Evolutionary conservation across 1,284 basidiomycete genomes (phyloP).

Genomic region (Sporisorium scitamineum): DNA sequence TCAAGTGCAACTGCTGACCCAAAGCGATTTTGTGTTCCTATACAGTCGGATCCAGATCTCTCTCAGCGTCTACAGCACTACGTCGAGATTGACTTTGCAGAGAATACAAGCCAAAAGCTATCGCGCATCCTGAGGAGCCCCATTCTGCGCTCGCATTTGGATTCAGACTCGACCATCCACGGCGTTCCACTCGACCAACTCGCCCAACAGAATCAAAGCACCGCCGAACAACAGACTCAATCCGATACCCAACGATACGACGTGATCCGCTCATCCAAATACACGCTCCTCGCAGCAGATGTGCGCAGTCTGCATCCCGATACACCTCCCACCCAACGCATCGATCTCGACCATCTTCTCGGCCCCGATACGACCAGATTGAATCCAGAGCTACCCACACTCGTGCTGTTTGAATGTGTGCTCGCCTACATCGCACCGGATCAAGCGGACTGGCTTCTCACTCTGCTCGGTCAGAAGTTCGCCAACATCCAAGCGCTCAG

Average conservation of each 20-base stretch:
- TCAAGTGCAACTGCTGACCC: not conserved
- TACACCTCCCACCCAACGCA: not conserved
- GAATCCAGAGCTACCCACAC: conserved; percentile 44
- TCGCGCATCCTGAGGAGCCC: conserved; percentile 81
- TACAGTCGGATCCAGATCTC: conserved; percentile 70
- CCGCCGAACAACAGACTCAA: not conserved
- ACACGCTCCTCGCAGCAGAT: conserved; percentile 42
- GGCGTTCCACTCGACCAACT: conserved; percentile 12
- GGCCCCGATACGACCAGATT: conserved; percentile 16
- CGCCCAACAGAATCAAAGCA: not conserved
- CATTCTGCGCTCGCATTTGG: conserved; percentile 71
- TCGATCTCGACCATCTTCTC: conserved; percentile 26
- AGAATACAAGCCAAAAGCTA: conserved; percentile 84
- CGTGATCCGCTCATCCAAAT: conserved; percentile 25
- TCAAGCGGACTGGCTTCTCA: conserved; percentile 48
- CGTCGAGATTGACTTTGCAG: conserved; percentile 89
- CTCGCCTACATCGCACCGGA: conserved; percentile 59
- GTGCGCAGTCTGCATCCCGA: conserved; percentile 30
- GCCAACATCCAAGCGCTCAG: conserved; percentile 34
- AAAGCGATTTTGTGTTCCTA: no score
- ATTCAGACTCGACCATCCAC: conserved; percentile 8
- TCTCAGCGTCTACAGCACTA: conserved; percentile 73
- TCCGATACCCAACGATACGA: not conserved
- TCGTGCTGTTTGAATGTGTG: conserved; percentile 67
- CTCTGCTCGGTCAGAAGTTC: conserved; percentile 26